phyloP scores from a whole-genome alignment of 306 rosid genomes.

The Fragaria nilgerrensis region DNA sequence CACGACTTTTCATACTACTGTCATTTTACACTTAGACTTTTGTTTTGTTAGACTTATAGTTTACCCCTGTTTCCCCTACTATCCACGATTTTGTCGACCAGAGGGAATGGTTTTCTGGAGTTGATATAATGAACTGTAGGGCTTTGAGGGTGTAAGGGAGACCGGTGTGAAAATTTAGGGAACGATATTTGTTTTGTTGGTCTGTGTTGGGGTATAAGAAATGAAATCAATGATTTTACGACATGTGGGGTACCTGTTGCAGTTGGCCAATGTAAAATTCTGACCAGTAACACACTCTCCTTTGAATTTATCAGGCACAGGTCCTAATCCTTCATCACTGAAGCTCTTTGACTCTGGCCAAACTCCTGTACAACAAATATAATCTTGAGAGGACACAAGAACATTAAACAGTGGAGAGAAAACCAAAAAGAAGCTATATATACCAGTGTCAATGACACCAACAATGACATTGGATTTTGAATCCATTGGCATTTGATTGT shows the following conservation, averaged over 20 bases:
- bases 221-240: neutral
- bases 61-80: neutral
- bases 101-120: neutral
- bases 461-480: constrained; percentile 46
- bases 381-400: constrained; percentile 3
- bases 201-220: neutral
- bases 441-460: constrained; percentile 73
- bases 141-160: neutral
- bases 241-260: constrained; percentile 51
- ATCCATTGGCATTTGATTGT: constrained; percentile 25
- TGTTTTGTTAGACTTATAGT: neutral
- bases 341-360: constrained; percentile 84
- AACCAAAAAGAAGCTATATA: neutral
- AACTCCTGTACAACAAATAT: constrained; percentile 38
- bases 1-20: neutral
- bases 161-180: neutral
- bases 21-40: neutral
- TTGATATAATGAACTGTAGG: neutral
- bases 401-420: neutral
- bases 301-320: constrained; percentile 56
- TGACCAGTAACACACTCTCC: constrained; percentile 64
- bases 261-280: constrained; percentile 56
- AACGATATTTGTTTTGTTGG: neutral
- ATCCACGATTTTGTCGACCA: neutral
- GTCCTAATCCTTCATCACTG: constrained; percentile 59